Evolutionary conservation across 1,284 basidiomycete genomes (phyloP).

Genomic region (Ganoderma meredithae): DNA sequence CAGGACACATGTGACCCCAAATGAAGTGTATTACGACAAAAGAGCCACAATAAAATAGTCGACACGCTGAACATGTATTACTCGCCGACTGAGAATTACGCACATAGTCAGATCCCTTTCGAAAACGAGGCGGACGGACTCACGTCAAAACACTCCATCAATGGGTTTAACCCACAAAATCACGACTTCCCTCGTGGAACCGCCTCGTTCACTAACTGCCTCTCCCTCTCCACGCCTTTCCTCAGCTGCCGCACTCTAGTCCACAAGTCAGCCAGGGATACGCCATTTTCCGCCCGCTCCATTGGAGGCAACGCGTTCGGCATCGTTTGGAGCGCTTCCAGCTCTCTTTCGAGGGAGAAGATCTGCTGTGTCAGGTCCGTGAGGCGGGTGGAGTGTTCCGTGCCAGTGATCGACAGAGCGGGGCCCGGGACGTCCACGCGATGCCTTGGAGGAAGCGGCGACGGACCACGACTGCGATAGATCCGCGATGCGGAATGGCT

Average conservation of each 20-base stretch:
- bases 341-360: conserved; percentile 18
- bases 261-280: not conserved
- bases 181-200: conserved; percentile 15
- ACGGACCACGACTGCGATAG: not conserved
- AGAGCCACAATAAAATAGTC: not conserved
- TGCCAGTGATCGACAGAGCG: conserved; percentile 26
- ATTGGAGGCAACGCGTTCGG: not conserved
- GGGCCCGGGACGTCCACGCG: conserved; percentile 25
- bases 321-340: conserved; percentile 14
- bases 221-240: conserved; percentile 20
- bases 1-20: not conserved
- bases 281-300: not conserved
- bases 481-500: not conserved
- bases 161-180: not conserved
- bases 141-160: not conserved
- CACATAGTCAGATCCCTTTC: not conserved
- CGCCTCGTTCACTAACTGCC: conserved; percentile 19
- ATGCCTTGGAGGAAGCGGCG: conserved; percentile 16
- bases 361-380: conserved; percentile 24
- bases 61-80: not conserved
- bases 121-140: not conserved
- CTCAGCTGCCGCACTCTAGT: conserved; percentile 13
- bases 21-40: not conserved
- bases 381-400: conserved; percentile 26
- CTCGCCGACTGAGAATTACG: not conserved